These are phyloP conservation scores for Gonium pectorale DNA, from an alignment of 139 green algal species.

Conservation along the genomic window DNA sequence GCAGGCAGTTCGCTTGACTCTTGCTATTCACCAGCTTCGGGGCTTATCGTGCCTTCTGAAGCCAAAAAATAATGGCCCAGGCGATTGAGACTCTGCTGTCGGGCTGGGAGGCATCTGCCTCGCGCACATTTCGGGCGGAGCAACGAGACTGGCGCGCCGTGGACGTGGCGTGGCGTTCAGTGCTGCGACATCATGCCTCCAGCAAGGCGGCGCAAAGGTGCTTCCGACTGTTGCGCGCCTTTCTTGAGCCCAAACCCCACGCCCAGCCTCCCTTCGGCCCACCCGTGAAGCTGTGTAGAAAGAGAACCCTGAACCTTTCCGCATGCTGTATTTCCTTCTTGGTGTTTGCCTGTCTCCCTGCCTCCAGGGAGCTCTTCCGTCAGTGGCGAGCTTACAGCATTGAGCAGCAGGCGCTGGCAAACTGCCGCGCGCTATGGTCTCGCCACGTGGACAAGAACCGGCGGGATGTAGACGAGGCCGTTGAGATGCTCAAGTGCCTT, in stretches of 20 bases:
- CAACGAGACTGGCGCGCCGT: not conserved
- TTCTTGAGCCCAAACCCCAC: too few relatives aligned
- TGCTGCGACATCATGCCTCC: not conserved
- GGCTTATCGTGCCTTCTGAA: too few relatives aligned
- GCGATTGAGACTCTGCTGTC: not conserved
- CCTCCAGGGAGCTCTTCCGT: not conserved
- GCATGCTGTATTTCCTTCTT: not conserved
- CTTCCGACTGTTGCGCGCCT: too few relatives aligned
- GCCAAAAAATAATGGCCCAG: slow-evolving; percentile 16
- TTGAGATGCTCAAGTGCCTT: slow-evolving; percentile 30
- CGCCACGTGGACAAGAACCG: slow-evolving; percentile 1
- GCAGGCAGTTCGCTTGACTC: too few relatives aligned
- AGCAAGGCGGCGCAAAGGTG: not conserved
- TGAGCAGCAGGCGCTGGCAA: slow-evolving; percentile 14
- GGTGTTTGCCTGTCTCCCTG: not conserved
- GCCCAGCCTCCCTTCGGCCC: too few relatives aligned
- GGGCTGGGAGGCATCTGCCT: slow-evolving; percentile 11
- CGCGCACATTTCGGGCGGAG: slow-evolving; percentile 16
- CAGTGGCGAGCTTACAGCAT: slow-evolving; percentile 6
- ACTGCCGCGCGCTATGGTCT: not conserved
- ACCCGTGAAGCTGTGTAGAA: not conserved
- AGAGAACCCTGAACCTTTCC: not conserved
- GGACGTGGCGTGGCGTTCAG: not conserved
- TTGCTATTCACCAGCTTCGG: too few relatives aligned
- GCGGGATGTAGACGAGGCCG: slow-evolving; percentile 18